These are phyloP conservation scores for Fraxinus sp. DNA, from an alignment of 305 asterid genomes.

Conservation along the genomic window DNA sequence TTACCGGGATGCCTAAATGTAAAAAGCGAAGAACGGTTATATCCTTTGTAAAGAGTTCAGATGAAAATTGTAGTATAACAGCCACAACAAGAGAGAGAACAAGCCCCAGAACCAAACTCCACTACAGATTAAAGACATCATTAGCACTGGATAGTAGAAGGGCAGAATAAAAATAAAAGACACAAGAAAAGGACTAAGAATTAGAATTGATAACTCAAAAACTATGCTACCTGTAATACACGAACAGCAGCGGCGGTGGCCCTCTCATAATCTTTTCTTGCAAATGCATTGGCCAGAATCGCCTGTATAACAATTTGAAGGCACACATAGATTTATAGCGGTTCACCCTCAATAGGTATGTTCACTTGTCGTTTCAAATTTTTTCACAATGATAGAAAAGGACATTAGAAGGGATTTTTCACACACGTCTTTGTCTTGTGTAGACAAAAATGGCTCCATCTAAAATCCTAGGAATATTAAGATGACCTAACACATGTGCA, in stretches of 20 bases:
- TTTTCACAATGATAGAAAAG: background rate
- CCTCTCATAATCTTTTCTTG: conserved; percentile 38
- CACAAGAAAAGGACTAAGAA: background rate
- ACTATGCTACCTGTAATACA: conserved; percentile 39
- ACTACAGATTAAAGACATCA: conserved; percentile 30
- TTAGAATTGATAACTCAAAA: conserved; percentile 3
- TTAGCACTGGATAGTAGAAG: background rate
- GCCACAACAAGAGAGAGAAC: conserved; percentile 31
- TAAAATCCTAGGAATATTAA: background rate
- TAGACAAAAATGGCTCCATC: background rate
- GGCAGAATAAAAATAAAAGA: background rate
- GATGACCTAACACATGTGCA: background rate
- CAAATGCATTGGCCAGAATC: conserved; percentile 51
- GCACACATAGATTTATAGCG: background rate
- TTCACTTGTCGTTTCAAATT: background rate
- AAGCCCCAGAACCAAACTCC: conserved; percentile 43
- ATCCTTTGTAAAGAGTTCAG: conserved; percentile 39
- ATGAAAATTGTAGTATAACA: conserved; percentile 27
- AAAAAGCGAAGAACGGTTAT: conserved; percentile 33
- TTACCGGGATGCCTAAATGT: conserved; percentile 52
- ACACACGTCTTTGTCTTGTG: background rate
- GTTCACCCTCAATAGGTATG: background rate
- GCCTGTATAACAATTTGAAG: conserved; percentile 29
- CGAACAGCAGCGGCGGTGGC: conserved; percentile 34
- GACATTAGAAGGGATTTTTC: background rate